Evolutionary conservation across 2,329 filamentous ascomycete species (phyloP), one percentile per base, ranked within the genome.

Genomic region (Alternaria triticimaculans): DNA sequence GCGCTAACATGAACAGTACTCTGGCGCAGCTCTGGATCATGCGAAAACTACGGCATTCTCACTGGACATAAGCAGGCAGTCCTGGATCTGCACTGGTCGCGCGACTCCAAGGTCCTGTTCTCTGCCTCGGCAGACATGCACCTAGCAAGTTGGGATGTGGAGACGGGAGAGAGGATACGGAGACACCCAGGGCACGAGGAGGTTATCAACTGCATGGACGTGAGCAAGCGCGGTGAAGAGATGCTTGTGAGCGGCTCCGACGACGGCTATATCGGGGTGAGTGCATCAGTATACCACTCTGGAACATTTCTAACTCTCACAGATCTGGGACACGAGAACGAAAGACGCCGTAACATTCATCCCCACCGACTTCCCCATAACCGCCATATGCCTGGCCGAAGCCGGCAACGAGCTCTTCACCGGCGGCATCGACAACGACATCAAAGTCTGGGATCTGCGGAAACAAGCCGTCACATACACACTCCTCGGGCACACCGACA

Each of bases 321-420:
- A 83, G 63, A 92, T 98, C 49, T 99, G 96, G 96, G 96, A 99
- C 78, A 94, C 95, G 9, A 87, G 96, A 72, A 91, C 93, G 61
- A 98, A 97, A 80, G 89, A 93, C 58, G 95, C 94, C 0, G 88
- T 92, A 60, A 92, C 96, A 74, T 94, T 94, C 72, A 91, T 98
- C 66, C 89, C 95, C 76, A 97, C 94, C 0, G 91, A 96, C 65
- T 97, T 96, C 64, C 96, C 96, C 2, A 89, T 99, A 60, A 98
- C 96, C 2, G 92, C 95, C 0, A 89, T 98, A 6, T 93, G 94
- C 15, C 85, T 98, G n/a, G 91, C 94, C 0, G 94, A 97, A 78
- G 94, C 95, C 2, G 96, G 96, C 18, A 97, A 97, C 78, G 96
- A 98, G 82, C 88, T 99, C 25, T 99, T 96, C 80, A 92, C 92